phyloP scores from a whole-genome alignment of 345 rosid species.

The Brassica carinata region DNA sequence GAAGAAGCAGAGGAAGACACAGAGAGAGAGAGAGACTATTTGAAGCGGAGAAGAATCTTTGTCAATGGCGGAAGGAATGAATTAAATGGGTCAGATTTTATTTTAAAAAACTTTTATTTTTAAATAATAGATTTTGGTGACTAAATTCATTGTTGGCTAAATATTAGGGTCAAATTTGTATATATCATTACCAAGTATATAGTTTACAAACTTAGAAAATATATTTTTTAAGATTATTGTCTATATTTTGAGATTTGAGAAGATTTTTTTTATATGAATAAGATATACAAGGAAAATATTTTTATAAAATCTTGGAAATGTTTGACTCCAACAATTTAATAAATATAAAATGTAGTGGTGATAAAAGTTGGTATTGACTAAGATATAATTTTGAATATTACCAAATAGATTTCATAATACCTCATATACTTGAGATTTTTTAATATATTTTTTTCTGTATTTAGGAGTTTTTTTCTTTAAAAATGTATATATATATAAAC shows the following conservation, averaged over 20 bases:
- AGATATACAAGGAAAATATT: not conserved
- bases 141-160: not conserved
- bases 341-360: not conserved
- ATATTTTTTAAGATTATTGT: not conserved
- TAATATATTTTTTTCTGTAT: not conserved
- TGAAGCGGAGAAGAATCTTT: conserved; percentile 1
- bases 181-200: not conserved
- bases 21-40: not conserved
- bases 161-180: not conserved
- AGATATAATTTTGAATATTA: not conserved
- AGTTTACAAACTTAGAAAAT: not conserved
- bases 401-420: not conserved
- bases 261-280: not conserved
- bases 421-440: not conserved
- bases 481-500: not conserved
- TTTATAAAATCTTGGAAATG: not conserved
- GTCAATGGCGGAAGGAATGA: not conserved
- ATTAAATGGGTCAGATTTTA: not conserved
- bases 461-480: not conserved
- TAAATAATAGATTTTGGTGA: not conserved
- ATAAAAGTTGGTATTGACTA: not conserved
- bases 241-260: not conserved
- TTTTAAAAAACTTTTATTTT: not conserved
- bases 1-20: not conserved
- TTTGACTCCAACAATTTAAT: not conserved